phyloP scores from a whole-genome alignment of 352 stramenopile genomes.

The Saprolegnia diclina region DNA sequence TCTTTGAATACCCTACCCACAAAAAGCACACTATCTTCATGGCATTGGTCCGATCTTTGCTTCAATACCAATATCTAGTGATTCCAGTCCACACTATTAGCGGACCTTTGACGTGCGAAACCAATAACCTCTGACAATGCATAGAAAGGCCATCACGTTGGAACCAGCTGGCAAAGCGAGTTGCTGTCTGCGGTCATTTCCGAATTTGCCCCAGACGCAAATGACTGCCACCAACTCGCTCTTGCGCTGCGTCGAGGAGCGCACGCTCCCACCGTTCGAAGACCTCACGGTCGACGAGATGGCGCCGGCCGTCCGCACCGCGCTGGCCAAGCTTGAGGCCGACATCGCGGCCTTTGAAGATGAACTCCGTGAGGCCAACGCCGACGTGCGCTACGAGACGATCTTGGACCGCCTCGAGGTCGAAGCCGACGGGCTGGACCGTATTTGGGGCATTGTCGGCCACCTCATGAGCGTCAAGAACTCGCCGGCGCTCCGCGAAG shows the following conservation, averaged over 20 bases:
- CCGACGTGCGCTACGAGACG: slow-evolving; percentile 68
- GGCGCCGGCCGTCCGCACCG: slow-evolving; percentile 48
- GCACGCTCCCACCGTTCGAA: slow-evolving; percentile 68
- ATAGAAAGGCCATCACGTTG: too few species aligned
- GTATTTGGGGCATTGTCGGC: slow-evolving; percentile 93
- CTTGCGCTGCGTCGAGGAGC: slow-evolving; percentile 50
- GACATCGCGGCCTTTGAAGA: slow-evolving; percentile 47
- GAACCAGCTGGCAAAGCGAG: too few species aligned
- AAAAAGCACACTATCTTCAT: too few species aligned
- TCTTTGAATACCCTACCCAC: too few species aligned
- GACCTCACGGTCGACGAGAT: slow-evolving; percentile 58
- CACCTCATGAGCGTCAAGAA: slow-evolving; percentile 98
- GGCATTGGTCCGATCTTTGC: too few species aligned
- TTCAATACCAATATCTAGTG: too few species aligned
- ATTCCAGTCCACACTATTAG: too few species aligned
- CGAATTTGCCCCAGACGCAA: too few species aligned
- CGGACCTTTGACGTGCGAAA: too few species aligned
- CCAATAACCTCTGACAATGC: too few species aligned
- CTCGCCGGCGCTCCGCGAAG: slow-evolving; percentile 89
- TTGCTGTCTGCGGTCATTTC: too few species aligned
- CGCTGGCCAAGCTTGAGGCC: slow-evolving; percentile 43
- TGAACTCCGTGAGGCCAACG: slow-evolving; percentile 29
- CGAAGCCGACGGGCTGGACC: slow-evolving; percentile 87
- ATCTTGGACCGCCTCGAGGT: slow-evolving; percentile 90
- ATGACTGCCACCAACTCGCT: slow-evolving; percentile 39